Evolutionary conservation across 192 early-diverging fungal genomes (phyloP), one percentile per base, ranked within the genome.

Genomic region (Oehlia diaphana): DNA sequence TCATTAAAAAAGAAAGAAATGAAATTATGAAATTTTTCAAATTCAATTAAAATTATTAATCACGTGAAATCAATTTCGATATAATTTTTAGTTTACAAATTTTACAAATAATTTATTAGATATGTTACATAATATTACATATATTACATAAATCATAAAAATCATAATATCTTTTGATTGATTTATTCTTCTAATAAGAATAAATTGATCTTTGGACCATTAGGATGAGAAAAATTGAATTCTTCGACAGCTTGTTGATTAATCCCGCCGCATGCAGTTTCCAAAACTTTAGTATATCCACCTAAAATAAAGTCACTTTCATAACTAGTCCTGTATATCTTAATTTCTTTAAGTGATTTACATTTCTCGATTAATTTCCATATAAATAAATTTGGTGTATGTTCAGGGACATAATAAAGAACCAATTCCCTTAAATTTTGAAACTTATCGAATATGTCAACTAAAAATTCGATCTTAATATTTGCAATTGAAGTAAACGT

Each of bases 241-340:
- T 70, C n/a, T n/a, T 70, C n/a, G 8, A 70, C n/a, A n/a, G 21
- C 33, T 47, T 47, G 16, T 44, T 70, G 19, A 39, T 70, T 42
- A 10, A 70, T 70, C 4, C 23, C 26, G 6, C 28, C 23, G 19
- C 33, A 28, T 19, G 5, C 33, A 35, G 26, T 35, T 31, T 68
- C 21, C 7, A 44, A 23, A n/a, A n/a, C 37, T 42, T 42, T 44
- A 19, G 68, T 39, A 70, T 70, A 70, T 70, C 68, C 68, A 44
- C 68, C 68, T n/a, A 70, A 42, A 70, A 70, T 70, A n/a, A 70
- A 70, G 26, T 70, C 68, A 70, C 68, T 44, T 70, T 70, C 68
- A 70, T 70, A 70, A 16, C 42, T 70, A 10, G 19, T 42, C 4
- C 68, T 70, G 26, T 70, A 70, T 42, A 70, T 70, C n/a, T 21